phyloP scores from a whole-genome alignment of 2,329 filamentous ascomycete genomes.

The Alternaria rosae region DNA sequence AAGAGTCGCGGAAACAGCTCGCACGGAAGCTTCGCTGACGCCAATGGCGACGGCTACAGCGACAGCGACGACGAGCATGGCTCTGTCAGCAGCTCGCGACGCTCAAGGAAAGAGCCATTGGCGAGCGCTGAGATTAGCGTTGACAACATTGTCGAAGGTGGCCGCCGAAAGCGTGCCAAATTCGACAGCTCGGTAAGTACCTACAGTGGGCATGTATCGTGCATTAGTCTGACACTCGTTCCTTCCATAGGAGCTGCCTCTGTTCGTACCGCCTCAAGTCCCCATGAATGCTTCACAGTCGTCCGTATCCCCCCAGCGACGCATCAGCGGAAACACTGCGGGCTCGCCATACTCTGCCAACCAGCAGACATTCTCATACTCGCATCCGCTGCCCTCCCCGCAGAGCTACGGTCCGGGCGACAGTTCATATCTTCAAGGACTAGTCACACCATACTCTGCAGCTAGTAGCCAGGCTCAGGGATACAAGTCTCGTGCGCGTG shows the following conservation, averaged over 20 bases:
- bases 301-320: slow-evolving; percentile 91
- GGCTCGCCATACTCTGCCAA: slow-evolving; percentile 77
- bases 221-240: slow-evolving; percentile 32
- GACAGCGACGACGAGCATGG: slow-evolving; percentile 84
- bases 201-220: slow-evolving; percentile 17
- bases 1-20: slow-evolving; percentile 72
- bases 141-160: slow-evolving; percentile 97
- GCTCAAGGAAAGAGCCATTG: slow-evolving; percentile 80
- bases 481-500: slow-evolving; percentile 47
- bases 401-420: slow-evolving; percentile 69
- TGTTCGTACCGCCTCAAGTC: slow-evolving; percentile 83
- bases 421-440: slow-evolving; percentile 45
- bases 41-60: slow-evolving; percentile 73
- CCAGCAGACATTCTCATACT: slow-evolving; percentile 81
- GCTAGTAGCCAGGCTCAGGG: slow-evolving; percentile 43
- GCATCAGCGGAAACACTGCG: slow-evolving; percentile 74
- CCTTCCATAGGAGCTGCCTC: slow-evolving; percentile 78
- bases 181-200: slow-evolving; percentile 92
- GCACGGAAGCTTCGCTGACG: slow-evolving; percentile 67
- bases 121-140: slow-evolving; percentile 97
- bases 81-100: slow-evolving; percentile 74
- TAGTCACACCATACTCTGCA: slow-evolving; percentile 47
- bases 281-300: slow-evolving; percentile 94
- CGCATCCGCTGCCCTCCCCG: slow-evolving; percentile 81
- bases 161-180: slow-evolving; percentile 92